Evolutionary conservation across 2,329 filamentous ascomycete species (phyloP).

Genomic region (Chaetomium strumarium): DNA sequence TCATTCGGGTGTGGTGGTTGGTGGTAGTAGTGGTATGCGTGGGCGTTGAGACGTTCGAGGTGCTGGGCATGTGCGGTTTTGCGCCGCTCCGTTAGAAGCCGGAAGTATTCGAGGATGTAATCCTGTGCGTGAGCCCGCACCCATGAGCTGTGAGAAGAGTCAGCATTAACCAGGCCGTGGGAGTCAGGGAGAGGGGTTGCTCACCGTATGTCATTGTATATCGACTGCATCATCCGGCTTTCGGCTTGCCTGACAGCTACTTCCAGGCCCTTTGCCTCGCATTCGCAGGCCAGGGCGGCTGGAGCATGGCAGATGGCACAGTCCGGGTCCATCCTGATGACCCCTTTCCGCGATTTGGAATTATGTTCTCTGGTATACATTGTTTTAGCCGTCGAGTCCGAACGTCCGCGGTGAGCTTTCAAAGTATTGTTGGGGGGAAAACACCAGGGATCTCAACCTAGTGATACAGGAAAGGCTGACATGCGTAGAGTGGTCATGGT

Average conservation of each 20-base stretch:
- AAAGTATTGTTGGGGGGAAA: slow-evolving; percentile 14
- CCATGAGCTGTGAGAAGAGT: slow-evolving; percentile 46
- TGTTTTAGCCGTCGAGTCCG: slow-evolving; percentile 28
- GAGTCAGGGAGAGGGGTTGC: slow-evolving; percentile 17
- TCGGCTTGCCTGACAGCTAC: slow-evolving; percentile 59
- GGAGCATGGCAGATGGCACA: slow-evolving; percentile 61
- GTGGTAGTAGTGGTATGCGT: slow-evolving; percentile 53
- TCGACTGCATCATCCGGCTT: slow-evolving; percentile 54
- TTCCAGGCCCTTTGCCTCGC: slow-evolving; percentile 60
- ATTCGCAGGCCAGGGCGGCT: slow-evolving; percentile 54
- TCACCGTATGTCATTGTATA: slow-evolving; percentile 60
- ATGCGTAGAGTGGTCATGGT: slow-evolving; percentile 33
- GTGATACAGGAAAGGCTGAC: slow-evolving; percentile 24
- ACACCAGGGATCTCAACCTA: slow-evolving; percentile 24
- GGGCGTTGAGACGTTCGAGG: slow-evolving; percentile 49
- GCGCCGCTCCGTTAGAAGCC: slow-evolving; percentile 54
- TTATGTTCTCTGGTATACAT: slow-evolving; percentile 47
- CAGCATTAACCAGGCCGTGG: slow-evolving; percentile 7
- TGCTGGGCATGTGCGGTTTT: slow-evolving; percentile 51
- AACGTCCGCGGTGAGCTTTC: slow-evolving; percentile 11
- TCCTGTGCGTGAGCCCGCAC: slow-evolving; percentile 61
- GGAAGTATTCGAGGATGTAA: slow-evolving; percentile 62
- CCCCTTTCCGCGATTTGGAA: slow-evolving; percentile 39
- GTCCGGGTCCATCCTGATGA: slow-evolving; percentile 62
- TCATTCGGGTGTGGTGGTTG: slow-evolving; percentile 54